These are phyloP conservation scores for Pseudogymnoascus sp. DNA, from an alignment of 2,329 filamentous ascomycete genomes.

Conservation along the genomic window DNA sequence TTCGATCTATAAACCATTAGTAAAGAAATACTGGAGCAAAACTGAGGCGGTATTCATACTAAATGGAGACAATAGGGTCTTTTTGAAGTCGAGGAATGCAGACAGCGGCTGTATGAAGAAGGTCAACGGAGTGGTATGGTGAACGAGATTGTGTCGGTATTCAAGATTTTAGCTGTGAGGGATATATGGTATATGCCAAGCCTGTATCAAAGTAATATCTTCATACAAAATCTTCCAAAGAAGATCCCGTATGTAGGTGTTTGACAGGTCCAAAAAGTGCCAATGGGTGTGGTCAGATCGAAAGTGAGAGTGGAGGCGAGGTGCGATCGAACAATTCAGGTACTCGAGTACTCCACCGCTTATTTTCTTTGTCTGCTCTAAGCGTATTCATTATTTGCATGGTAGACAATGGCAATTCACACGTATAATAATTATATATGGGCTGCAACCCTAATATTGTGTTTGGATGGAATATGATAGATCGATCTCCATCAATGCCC, in stretches of 20 bases:
- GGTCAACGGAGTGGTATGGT: not conserved
- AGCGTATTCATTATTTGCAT: not conserved
- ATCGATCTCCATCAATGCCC: not conserved
- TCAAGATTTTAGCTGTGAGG: not conserved
- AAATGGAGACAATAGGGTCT: not conserved
- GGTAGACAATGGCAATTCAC: not conserved
- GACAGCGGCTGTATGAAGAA: not conserved
- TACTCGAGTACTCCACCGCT: not conserved
- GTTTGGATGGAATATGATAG: not conserved
- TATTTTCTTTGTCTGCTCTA: not conserved
- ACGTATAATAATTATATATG: not conserved
- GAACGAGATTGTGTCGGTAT: not conserved
- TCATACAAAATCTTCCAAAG: not conserved
- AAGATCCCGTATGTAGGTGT: not conserved
- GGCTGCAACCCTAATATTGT: not conserved
- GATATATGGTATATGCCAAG: not conserved
- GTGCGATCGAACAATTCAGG: not conserved
- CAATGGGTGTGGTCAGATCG: not conserved
- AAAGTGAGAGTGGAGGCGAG: not conserved
- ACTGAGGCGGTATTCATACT: not conserved
- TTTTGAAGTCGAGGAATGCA: not conserved
- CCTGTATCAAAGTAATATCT: not conserved
- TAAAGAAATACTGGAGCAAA: not conserved
- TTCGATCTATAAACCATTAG: not conserved
- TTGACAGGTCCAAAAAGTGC: not conserved